Evolutionary conservation across 148 eudicot genomes (phyloP).

Genomic region (Camellia granthamiana): DNA sequence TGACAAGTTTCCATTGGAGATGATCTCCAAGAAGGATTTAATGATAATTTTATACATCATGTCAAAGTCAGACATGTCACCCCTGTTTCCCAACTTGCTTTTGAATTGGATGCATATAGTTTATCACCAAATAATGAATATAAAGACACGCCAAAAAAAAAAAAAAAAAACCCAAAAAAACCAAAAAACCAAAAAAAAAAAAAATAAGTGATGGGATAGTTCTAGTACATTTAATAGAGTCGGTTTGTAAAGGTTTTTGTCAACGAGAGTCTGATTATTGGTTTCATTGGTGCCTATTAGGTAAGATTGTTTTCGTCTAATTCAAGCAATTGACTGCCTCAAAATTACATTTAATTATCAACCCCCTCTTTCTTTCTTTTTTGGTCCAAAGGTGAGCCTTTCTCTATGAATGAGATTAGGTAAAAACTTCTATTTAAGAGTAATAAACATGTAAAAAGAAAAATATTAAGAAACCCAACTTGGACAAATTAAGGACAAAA

Average conservation of each 20-base stretch:
- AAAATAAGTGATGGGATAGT: too few species aligned
- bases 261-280: background rate
- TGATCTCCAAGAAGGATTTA: background rate
- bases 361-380: background rate
- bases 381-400: background rate
- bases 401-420: too few species aligned
- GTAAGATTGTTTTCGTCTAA: background rate
- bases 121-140: background rate
- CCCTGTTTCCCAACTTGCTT: background rate
- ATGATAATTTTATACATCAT: background rate
- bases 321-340: background rate
- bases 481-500: too few species aligned
- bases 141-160: background rate
- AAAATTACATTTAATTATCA: background rate
- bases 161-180: too few species aligned
- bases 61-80: background rate
- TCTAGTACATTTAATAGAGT: too few species aligned
- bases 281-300: conserved; percentile 1
- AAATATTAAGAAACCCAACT: too few species aligned
- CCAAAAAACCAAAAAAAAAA: too few species aligned
- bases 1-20: background rate
- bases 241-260: too few species aligned
- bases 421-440: too few species aligned
- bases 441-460: too few species aligned
- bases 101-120: background rate